A percentile compares a stretch with the other conserved stretches of the same genome.
Conservation (phyloP, 352 stramenopile genomes). For the Phytophthora sojae region DNA sequence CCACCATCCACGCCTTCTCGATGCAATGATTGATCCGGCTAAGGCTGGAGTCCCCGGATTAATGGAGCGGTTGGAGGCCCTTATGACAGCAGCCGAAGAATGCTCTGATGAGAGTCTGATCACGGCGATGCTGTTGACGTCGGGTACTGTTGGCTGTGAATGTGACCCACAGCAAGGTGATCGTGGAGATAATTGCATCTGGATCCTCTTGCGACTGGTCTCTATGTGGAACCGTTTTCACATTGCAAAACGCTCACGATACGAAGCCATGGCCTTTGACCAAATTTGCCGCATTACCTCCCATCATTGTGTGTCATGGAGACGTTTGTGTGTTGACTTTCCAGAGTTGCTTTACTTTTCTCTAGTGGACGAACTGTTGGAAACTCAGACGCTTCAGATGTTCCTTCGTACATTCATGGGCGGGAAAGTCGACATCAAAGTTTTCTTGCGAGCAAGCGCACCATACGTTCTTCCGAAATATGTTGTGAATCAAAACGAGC, state of each 20-base stretch:
- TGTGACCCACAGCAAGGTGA: slow-evolving; percentile 41
- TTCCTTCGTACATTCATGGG: slow-evolving; percentile 73
- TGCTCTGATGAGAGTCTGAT: slow-evolving; percentile 33
- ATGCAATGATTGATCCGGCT: slow-evolving; percentile 46
- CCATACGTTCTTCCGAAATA: slow-evolving; percentile 69
- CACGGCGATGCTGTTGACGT: slow-evolving; percentile 33
- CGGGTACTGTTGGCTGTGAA: slow-evolving; percentile 52
- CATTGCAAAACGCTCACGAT: slow-evolving; percentile 31
- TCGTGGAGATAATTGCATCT: slow-evolving; percentile 56
- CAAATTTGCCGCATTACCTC: slow-evolving; percentile 61
- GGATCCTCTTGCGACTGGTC: slow-evolving; percentile 57
- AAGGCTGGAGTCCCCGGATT: slow-evolving; percentile 34
- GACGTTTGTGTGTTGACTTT: slow-evolving; percentile 59
- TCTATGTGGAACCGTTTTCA: slow-evolving; percentile 61
- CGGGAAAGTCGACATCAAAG: slow-evolving; percentile 42
- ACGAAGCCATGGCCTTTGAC: slow-evolving; percentile 44
- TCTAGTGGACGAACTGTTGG: slow-evolving; percentile 64
- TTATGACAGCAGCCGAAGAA: slow-evolving; percentile 44
- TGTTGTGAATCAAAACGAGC: slow-evolving; percentile 64
- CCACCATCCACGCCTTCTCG: slow-evolving; percentile 33
- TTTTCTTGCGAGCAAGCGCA: slow-evolving; percentile 60
- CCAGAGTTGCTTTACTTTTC: slow-evolving; percentile 62
- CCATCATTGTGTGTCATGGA: slow-evolving; percentile 60
- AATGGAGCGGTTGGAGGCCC: slow-evolving; percentile 45
- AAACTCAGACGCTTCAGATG: slow-evolving; percentile 42